Base-by-base conservation (phyloP, 192 early-diverging fungal species). In the Diversispora eburnea region DNA sequence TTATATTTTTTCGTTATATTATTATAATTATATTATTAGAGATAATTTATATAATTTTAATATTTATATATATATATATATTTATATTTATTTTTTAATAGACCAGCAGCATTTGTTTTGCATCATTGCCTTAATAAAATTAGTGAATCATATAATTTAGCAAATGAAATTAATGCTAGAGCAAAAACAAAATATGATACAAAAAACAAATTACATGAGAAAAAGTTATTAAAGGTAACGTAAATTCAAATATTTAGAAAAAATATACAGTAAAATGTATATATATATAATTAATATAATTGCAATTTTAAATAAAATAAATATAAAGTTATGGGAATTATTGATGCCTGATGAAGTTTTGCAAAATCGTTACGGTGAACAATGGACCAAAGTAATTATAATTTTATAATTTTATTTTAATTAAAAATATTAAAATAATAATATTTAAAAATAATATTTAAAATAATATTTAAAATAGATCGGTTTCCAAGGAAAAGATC, bases 401-500 rank as follows among this genome's bases (percentile, higher is more conserved):
- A 22, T 25, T 13, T 9, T 25, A 12, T 39, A 33, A 33, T 33
- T 33, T 33, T 33, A 33, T 33, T 33, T 33, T 33, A 33, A 33
- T 33, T 33, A 33, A 33, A 33, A 33, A 33, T 33, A 33, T 33
- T 3, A 8, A 33, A 9, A 12, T 47, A 22, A 58, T 4, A n/a
- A 2, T 8, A 1, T 19, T 49, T 6, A 10, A n/a, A 1, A 9
- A 13, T 25, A 43, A 42, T 13, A 19, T 59, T 41, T 58, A 17
- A 41, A 48, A 43, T 70, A 49, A 20, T 68, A 5, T 56, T 12
- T 45, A 8, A 3, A 61, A 33, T 80, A 86, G 77, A 88, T 95
- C 78, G 93, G 93, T 0, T 95, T 95, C 72, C 93, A 95, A 77
- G 93, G 92, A 52, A 85, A 80, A 19, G 91, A 93, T 73, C 91